phyloP scores from a whole-genome alignment of 768 basidiomycete genomes.

The Leccinum imitatum region DNA sequence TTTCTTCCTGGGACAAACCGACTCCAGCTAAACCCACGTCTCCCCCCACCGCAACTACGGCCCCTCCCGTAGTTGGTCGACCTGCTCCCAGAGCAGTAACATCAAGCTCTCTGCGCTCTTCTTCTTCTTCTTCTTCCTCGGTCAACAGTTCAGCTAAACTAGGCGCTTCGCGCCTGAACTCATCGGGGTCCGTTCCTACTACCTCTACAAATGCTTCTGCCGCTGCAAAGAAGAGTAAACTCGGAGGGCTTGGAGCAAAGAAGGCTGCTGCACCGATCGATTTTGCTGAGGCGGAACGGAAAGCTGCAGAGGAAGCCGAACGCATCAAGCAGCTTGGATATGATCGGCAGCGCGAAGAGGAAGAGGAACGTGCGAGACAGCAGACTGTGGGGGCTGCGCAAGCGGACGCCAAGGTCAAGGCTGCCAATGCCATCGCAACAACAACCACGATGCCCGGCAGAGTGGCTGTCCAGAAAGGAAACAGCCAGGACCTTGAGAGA shows the following conservation, averaged over 20 bases:
- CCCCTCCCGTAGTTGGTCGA: constrained; percentile 61
- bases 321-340: constrained; percentile 90
- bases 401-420: constrained; percentile 30
- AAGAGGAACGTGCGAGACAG: constrained; percentile 70
- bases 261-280: constrained; percentile 80
- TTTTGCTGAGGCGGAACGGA: constrained; percentile 92
- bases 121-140: constrained; percentile 33
- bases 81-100: constrained; percentile 61
- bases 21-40: constrained; percentile 51
- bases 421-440: constrained; percentile 25
- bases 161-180: constrained; percentile 43
- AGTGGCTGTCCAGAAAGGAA: constrained; percentile 39
- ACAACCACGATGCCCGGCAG: constrained; percentile 26
- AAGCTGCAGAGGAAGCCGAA: constrained; percentile 90
- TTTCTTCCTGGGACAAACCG: constrained; percentile 92
- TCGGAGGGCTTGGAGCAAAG: constrained; percentile 82
- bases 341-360: constrained; percentile 80
- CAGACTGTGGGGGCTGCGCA: constrained; percentile 51
- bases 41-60: constrained; percentile 47
- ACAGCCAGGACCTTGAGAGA: constrained; percentile 51
- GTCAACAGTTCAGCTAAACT: constrained; percentile 35
- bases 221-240: constrained; percentile 60
- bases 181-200: constrained; percentile 36
- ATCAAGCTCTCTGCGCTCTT: constrained; percentile 59
- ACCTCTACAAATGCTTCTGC: constrained; percentile 32